Percentiles rank a stretch among this genome's conserved stretches.
Conservation (phyloP, 768 basidiomycete genomes). For the Russula earlei region DNA sequence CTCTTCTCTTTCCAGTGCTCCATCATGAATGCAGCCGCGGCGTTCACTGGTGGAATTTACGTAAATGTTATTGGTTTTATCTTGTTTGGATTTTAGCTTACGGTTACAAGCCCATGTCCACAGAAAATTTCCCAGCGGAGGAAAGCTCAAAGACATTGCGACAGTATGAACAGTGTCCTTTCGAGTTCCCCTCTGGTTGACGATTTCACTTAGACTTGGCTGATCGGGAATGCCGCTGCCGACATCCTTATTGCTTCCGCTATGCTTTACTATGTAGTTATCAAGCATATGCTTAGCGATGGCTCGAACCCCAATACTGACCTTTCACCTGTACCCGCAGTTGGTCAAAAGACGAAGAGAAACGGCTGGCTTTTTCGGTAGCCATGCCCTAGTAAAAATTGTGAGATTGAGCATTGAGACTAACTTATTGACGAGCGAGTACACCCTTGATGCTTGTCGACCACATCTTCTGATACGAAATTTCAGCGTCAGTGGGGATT, state of each 20-base stretch:
- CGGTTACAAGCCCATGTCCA: not conserved
- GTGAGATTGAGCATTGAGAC: constrained; percentile 24
- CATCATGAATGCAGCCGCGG: not conserved
- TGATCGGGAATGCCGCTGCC: not conserved
- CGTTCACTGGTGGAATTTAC: not conserved
- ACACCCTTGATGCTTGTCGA: not conserved
- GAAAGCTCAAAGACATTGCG: not conserved
- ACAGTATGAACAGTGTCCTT: not conserved
- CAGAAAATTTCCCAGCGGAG: not conserved
- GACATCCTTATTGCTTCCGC: constrained; percentile 2
- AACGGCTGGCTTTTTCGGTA: not conserved
- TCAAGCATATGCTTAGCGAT: not conserved
- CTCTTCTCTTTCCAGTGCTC: not conserved
- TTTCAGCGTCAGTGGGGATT: not conserved
- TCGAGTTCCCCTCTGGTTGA: not conserved
- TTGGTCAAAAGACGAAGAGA: not conserved
- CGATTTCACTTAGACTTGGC: not conserved
- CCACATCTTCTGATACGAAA: not conserved
- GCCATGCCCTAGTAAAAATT: constrained; percentile 11
- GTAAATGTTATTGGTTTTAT: not conserved
- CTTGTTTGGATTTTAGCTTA: not conserved
- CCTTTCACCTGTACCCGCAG: not conserved
- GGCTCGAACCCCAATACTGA: not conserved
- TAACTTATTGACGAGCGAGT: constrained; percentile 18
- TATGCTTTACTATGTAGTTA: constrained; percentile 1